These are phyloP conservation scores for Colletotrichum sp. DNA, from an alignment of 2,329 filamentous ascomycete genomes.

Conservation along the genomic window DNA sequence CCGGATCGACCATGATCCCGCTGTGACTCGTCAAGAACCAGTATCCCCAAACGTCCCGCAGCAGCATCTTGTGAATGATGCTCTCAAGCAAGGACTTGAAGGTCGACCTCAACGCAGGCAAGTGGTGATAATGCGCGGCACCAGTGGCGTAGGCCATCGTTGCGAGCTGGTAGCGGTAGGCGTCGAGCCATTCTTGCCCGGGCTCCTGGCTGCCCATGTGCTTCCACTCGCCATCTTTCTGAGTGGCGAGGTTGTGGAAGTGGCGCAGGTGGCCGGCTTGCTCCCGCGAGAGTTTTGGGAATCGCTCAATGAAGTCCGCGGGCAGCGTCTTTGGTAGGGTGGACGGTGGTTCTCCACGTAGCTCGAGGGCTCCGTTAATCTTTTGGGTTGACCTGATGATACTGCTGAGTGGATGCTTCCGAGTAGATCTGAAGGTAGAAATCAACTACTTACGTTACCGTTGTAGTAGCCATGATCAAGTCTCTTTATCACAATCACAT, in stretches of 20 bases:
- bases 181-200: constrained; percentile 39
- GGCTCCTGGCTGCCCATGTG: constrained; percentile 38
- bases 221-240: constrained; percentile 31
- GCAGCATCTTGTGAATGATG: constrained; percentile 46
- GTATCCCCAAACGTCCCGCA: constrained; percentile 44
- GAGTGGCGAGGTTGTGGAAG: constrained; percentile 36
- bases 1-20: constrained; percentile 37
- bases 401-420: fast-evolving
- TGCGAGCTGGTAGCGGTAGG: constrained; percentile 44
- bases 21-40: constrained; percentile 43
- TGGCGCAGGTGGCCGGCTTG: constrained; percentile 41
- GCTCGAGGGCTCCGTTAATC: not conserved
- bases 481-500: fast-evolving
- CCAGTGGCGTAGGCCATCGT: constrained; percentile 43
- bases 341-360: fast-evolving
- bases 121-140: constrained; percentile 41
- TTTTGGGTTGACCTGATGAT: not conserved
- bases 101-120: constrained; percentile 35
- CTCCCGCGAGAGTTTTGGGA: constrained; percentile 21
- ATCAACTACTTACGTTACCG: not conserved
- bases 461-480: not conserved
- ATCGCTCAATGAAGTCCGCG: constrained; percentile 2
- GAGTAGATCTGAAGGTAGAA: not conserved
- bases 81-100: constrained; percentile 37
- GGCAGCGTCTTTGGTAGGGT: not conserved